Evolutionary conservation across 1,284 basidiomycete species (phyloP).

Genomic region (Sanguinoderma infundibulare): DNA sequence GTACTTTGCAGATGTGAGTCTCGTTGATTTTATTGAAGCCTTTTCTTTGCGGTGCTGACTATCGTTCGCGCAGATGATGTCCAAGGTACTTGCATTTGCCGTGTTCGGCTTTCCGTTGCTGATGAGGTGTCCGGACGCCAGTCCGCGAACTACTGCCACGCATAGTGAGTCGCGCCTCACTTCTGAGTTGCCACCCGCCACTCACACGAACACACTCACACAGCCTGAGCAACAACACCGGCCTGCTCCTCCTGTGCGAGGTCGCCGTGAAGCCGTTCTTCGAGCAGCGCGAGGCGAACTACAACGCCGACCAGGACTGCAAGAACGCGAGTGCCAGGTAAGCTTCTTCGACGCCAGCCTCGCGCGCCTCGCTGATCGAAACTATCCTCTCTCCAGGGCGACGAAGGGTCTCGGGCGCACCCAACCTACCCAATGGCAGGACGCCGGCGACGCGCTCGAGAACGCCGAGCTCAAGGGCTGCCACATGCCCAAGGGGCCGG

Average conservation of each 20-base stretch:
- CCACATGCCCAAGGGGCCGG: constrained; percentile 60
- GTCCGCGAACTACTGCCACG: constrained; percentile 65
- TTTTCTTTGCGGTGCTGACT: neutral
- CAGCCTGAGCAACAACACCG: constrained; percentile 55
- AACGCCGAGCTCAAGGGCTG: constrained; percentile 56
- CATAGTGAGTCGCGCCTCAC: constrained; percentile 42
- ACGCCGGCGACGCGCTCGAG: constrained; percentile 56
- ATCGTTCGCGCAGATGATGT: constrained; percentile 56
- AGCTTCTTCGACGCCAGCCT: constrained; percentile 18
- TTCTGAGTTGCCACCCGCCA: neutral
- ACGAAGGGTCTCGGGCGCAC: constrained; percentile 59
- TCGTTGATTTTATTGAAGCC: neutral
- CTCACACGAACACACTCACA: neutral
- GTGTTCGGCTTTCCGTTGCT: neutral
- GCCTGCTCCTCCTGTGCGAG: constrained; percentile 62
- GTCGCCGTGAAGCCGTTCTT: constrained; percentile 61
- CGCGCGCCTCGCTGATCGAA: neutral
- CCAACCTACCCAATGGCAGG: constrained; percentile 62
- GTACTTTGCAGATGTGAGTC: constrained; percentile 68
- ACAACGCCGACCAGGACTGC: constrained; percentile 54
- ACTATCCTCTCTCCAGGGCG: constrained; percentile 36
- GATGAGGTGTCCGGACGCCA: constrained; percentile 19
- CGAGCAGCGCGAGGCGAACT: constrained; percentile 52
- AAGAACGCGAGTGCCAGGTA: constrained; percentile 41
- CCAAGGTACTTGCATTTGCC: constrained; percentile 43